phyloP scores from a whole-genome alignment of 495 filamentous ascomycete genomes.

The Evernia prunastri region DNA sequence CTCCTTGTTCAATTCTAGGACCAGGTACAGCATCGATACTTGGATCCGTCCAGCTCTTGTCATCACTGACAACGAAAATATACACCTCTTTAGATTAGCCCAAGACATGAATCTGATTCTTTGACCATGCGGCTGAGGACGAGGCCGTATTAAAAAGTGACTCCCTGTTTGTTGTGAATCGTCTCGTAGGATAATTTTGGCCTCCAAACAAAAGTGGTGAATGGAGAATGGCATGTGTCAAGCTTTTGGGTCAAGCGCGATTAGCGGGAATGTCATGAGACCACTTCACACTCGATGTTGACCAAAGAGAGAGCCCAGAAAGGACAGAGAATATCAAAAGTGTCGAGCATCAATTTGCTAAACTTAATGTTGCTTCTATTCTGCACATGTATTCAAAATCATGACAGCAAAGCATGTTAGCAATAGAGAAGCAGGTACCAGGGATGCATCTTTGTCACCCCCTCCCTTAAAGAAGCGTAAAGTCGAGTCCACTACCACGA shows the following conservation, averaged over 20 bases:
- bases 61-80: background rate
- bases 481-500: constrained; percentile 64
- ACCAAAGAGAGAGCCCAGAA: background rate
- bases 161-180: background rate
- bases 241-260: background rate
- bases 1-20: background rate
- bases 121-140: background rate
- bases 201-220: background rate
- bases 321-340: background rate
- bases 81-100: background rate
- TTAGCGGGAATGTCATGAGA: constrained; percentile 1
- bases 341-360: background rate
- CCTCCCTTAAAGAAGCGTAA: constrained; percentile 50
- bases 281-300: background rate
- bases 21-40: background rate
- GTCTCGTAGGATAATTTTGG: background rate
- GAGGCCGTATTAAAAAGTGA: background rate
- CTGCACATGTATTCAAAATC: background rate
- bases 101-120: background rate
- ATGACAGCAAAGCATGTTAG: background rate
- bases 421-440: background rate
- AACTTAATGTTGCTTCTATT: background rate
- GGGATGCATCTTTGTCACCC: constrained; percentile 26
- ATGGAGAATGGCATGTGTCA: background rate
- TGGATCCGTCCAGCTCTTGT: background rate